Evolutionary conservation across 2,329 filamentous ascomycete genomes (phyloP), one percentile per base, ranked within the genome.

Genomic region (Beauveria australis): DNA sequence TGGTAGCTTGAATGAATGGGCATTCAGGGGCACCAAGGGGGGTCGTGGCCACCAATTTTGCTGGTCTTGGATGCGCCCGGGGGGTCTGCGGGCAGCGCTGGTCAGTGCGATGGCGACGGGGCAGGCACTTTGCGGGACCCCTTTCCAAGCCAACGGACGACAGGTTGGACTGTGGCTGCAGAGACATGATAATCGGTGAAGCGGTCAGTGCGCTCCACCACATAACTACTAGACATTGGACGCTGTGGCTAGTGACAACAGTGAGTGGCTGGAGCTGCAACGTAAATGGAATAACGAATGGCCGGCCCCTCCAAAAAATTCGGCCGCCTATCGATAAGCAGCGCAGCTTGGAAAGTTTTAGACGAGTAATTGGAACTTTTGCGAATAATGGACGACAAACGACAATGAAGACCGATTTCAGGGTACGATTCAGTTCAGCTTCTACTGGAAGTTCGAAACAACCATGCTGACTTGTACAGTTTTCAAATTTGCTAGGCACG

Each of bases 341-440:
- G 48, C 51, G 62, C 60, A 52, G 59, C 64, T 66, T 59, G 56
- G 63, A 65, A 64, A 66, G 60, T 64, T 72, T 74, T 73, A 67
- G 68, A 68, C 63, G 65, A 26, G 22, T 22, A 46, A 10, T 22
- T 16, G 48, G 9, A 51, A 48, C 41, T 66, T 56, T 56, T 61
- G 57, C 66, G 60, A 62, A 71, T 69, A 65, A 75, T 74, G 72
- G 71, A 69, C 69, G 68, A 67, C 66, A 70, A 71, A 69, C 75
- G 73, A 86, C 76, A 74, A 99, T 99, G 94, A 99, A 97, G 89
- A 97, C 92, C 67, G 93, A 97, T 78, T 99, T 97, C 76, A 95
- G 94, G 86, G 93, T 95, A 77, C 64, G 43, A n/a, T 22, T 19
- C 43, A 12, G n/a, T 28, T 12, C 18, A 26, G 3, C 8, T 8